phyloP scores from a whole-genome alignment of 192 early-diverging fungal genomes.

The Phycomyces nitens region DNA sequence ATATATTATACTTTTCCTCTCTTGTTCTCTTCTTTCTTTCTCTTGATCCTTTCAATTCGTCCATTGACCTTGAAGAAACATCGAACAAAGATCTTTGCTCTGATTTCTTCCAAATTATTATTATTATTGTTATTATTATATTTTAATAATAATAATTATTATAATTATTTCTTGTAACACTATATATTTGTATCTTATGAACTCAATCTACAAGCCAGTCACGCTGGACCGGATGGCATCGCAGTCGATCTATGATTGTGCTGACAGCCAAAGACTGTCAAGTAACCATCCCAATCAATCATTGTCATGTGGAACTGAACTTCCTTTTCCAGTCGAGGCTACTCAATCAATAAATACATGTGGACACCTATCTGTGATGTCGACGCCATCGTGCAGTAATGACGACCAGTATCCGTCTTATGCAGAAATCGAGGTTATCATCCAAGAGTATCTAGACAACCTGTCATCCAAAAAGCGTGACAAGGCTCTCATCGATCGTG shows the following conservation, averaged over 20 bases:
- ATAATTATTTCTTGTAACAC: background rate
- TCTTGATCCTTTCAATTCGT: background rate
- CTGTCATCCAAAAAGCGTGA: conserved; percentile 50
- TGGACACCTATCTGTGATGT: background rate
- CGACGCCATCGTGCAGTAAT: conserved; percentile 23
- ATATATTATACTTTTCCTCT: too few species aligned
- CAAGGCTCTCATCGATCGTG: conserved; percentile 44
- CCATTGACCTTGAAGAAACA: background rate
- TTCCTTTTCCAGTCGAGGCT: background rate
- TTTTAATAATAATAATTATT: background rate
- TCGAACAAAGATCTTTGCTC: background rate
- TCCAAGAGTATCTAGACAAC: conserved; percentile 47
- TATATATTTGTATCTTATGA: background rate
- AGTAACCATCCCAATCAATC: background rate
- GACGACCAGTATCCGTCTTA: conserved; percentile 42
- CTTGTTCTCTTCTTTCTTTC: background rate
- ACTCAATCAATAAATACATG: too few species aligned
- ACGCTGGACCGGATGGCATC: background rate
- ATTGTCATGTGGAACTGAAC: background rate
- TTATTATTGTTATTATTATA: background rate
- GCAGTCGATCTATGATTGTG: background rate
- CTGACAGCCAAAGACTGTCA: background rate
- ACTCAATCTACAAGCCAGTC: background rate
- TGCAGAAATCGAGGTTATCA: conserved; percentile 40
- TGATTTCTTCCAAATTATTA: background rate